Conservation (phyloP, 495 filamentous ascomycete genomes). For the Penicillium herquei region DNA sequence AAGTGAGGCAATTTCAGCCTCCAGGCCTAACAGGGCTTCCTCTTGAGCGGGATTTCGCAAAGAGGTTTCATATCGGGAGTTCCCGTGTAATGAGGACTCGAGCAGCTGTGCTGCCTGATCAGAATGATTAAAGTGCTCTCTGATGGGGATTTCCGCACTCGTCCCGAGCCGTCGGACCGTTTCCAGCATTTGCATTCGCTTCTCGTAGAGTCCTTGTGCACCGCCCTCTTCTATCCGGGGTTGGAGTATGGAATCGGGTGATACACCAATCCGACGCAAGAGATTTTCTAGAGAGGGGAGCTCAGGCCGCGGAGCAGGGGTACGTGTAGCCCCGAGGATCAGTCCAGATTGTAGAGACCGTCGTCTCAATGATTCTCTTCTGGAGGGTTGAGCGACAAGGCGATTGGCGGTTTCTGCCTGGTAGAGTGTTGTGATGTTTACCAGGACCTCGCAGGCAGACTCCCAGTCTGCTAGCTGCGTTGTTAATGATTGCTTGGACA, state of each 20-base stretch:
- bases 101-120: slow-evolving; percentile 37
- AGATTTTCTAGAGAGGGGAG: slow-evolving; percentile 34
- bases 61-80: slow-evolving; percentile 32
- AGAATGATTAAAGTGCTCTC: slow-evolving; percentile 23
- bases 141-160: slow-evolving; percentile 34
- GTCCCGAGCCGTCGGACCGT: slow-evolving; percentile 23
- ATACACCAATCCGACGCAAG: slow-evolving; percentile 38
- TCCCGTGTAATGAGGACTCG: slow-evolving; percentile 28
- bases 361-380: slow-evolving; percentile 33
- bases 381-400: slow-evolving; percentile 21
- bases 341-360: slow-evolving; percentile 24
- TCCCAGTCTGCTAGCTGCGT: slow-evolving; percentile 32
- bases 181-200: slow-evolving; percentile 30
- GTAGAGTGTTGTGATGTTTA: slow-evolving; percentile 33
- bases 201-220: slow-evolving; percentile 26
- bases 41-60: slow-evolving; percentile 27
- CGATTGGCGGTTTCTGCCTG: slow-evolving; percentile 30
- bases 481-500: slow-evolving; percentile 29
- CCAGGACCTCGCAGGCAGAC: slow-evolving; percentile 37
- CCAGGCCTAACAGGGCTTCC: slow-evolving; percentile 27
- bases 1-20: slow-evolving; percentile 27
- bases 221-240: slow-evolving; percentile 21
- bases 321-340: slow-evolving; percentile 15
- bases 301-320: slow-evolving; percentile 13
- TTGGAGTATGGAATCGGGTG: slow-evolving; percentile 30